Percentiles rank a stretch among this genome's conserved stretches.
Conservation (phyloP, 2,329 filamentous ascomycete genomes). For the Trichoderma pleuroti region DNA sequence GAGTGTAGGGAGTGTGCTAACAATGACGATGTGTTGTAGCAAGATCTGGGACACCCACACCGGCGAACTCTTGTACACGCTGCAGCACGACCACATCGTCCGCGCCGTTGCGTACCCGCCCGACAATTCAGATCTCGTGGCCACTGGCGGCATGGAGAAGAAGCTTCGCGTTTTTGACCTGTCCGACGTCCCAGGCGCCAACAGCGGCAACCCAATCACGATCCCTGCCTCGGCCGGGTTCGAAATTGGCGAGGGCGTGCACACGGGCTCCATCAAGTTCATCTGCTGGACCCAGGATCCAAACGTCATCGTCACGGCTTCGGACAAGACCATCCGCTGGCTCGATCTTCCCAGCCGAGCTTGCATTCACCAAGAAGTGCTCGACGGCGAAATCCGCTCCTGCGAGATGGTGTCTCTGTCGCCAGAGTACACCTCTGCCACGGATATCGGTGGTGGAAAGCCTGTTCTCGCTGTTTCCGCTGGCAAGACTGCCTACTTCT, state of each 20-base stretch:
- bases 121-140: conserved; percentile 76
- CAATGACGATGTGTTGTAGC: conserved; percentile 44
- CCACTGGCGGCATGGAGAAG: conserved; percentile 94
- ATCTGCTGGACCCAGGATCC: conserved; percentile 91
- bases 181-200: conserved; percentile 50
- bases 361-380: conserved; percentile 69
- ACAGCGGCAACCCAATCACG: conserved; percentile 40
- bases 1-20: not conserved
- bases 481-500: conserved; percentile 93
- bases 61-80: conserved; percentile 80
- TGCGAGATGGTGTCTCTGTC: conserved; percentile 81
- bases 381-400: conserved; percentile 84
- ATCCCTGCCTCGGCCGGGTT: conserved; percentile 64
- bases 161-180: conserved; percentile 93
- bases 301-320: conserved; percentile 85
- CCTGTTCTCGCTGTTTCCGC: conserved; percentile 84
- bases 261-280: conserved; percentile 87
- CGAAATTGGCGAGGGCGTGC: conserved; percentile 82
- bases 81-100: conserved; percentile 93
- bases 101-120: conserved; percentile 87
- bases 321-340: conserved; percentile 91
- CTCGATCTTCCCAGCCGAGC: conserved; percentile 79
- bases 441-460: conserved; percentile 62
- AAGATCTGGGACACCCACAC: conserved; percentile 98
- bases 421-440: conserved; percentile 53